Conservation (phyloP, 139 green algal genomes). For the Diplosphaera chodatii region DNA sequence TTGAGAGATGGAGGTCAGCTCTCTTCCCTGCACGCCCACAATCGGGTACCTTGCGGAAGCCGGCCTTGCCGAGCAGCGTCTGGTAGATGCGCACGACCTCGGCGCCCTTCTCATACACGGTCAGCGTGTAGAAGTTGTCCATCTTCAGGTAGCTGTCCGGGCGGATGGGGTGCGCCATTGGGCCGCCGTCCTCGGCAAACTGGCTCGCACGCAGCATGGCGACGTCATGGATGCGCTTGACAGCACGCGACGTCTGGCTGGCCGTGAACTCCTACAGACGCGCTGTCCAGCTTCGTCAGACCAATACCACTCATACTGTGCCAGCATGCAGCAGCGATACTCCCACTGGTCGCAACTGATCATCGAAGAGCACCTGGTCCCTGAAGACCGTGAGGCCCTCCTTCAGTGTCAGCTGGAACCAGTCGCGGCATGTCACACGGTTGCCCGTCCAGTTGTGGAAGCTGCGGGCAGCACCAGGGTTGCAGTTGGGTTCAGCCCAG, state of each 20-base stretch:
- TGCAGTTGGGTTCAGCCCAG: no score
- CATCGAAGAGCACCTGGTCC: constrained; percentile 74
- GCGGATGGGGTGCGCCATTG: constrained; percentile 95
- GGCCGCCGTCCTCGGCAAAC: constrained; percentile 89
- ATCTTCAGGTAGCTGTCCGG: constrained; percentile 98
- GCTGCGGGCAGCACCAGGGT: neutral
- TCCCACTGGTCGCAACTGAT: no score
- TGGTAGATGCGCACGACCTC: constrained; percentile 61
- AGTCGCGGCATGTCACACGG: constrained; percentile 92
- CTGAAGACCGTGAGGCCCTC: constrained; percentile 96
- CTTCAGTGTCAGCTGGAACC: constrained; percentile 97
- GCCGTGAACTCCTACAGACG: constrained; percentile 89
- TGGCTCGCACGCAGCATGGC: constrained; percentile 66
- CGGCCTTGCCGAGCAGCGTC: constrained; percentile 86
- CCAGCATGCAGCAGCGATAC: no score
- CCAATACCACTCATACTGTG: no score
- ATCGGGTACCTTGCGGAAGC: constrained; percentile 73
- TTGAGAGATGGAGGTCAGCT: no score
- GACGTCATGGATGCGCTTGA: constrained; percentile 94
- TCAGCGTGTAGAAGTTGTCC: constrained; percentile 99
- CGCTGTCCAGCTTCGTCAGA: no score
- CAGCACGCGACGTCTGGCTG: constrained; percentile 89
- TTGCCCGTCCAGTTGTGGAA: constrained; percentile 99
- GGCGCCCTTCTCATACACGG: constrained; percentile 63
- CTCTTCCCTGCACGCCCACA: no score